These are phyloP conservation scores for Chlorencoelia australis DNA, from an alignment of 2,329 filamentous ascomycete genomes.

Conservation along the genomic window DNA sequence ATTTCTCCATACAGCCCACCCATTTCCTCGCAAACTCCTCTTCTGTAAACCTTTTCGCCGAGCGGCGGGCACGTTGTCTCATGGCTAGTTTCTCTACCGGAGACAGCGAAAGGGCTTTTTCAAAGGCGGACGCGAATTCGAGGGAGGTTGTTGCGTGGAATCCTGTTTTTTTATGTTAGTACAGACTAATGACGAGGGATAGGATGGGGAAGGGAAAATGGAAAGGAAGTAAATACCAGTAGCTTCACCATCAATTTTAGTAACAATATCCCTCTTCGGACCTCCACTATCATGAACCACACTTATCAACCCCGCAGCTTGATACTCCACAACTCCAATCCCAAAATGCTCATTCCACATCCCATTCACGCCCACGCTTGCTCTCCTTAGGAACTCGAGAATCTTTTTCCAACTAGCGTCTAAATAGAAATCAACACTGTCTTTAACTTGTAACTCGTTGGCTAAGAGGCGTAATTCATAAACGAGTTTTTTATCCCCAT, in stretches of 20 bases:
- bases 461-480: slow-evolving; percentile 80
- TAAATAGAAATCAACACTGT: slow-evolving; percentile 76
- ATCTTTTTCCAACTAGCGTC: slow-evolving; percentile 87
- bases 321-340: slow-evolving; percentile 96
- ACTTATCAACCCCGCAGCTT: slow-evolving; percentile 83
- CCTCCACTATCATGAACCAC: slow-evolving; percentile 92
- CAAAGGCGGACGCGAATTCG: slow-evolving; percentile 75
- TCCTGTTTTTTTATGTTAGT: slow-evolving; percentile 37
- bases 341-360: slow-evolving; percentile 99
- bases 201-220: not conserved
- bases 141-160: slow-evolving; percentile 73
- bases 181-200: not conserved
- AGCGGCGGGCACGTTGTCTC: slow-evolving; percentile 64
- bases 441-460: slow-evolving; percentile 76
- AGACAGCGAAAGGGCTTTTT: slow-evolving; percentile 61
- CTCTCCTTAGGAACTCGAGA: slow-evolving; percentile 63
- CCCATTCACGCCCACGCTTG: slow-evolving; percentile 83
- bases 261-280: slow-evolving; percentile 87
- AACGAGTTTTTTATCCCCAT: slow-evolving; percentile 68
- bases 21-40: slow-evolving; percentile 74
- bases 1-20: slow-evolving; percentile 61
- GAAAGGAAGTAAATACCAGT: slow-evolving; percentile 48
- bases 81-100: slow-evolving; percentile 63
- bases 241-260: slow-evolving; percentile 64
- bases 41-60: slow-evolving; percentile 78